Evolutionary conservation across 2,329 filamentous ascomycete species (phyloP), one percentile per base, ranked within the genome.

Genomic region (Rosellinia necatrix): DNA sequence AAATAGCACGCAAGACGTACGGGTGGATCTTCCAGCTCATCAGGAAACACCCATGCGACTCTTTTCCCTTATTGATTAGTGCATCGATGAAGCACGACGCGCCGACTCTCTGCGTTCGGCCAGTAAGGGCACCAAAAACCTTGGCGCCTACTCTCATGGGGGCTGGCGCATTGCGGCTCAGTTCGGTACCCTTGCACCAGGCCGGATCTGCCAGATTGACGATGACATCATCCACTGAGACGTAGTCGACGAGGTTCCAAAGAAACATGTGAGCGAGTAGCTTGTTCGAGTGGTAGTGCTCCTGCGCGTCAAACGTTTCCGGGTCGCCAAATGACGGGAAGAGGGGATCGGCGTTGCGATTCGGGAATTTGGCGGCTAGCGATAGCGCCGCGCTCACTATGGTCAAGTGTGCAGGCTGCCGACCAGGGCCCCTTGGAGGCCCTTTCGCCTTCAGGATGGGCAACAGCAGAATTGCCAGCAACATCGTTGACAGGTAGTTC

Each of bases 41-140:
- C 1, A 82, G 35, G 56, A 78, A 81, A 40, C 75, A 78, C 0
- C 79, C 80, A 62, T 84, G 81, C 0, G 76, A 77, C 62, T 81
- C 78, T 38, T 71, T 72, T 0, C 79, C 80, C 49, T 81, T 74
- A 0, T 71, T 68, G 0, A 77, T 69, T 0, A 67, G 69, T 0
- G 79, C 79, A 62, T 83, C 76, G 1, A 82, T 53, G 60, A 78
- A 81, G 0, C 74, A 76, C 41, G 73, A 75, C 1, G 78, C 79
- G 4, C 76, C 81, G 4, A 73, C 71, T 3, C 21, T 41, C 1
- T 37, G 54, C 2, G 61, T 69, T 17, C 75, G 68, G 0, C 64
- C 75, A 1, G 64, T 59, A 4, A 72, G 1, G 1, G 24, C 10
- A 64, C 21, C n/a, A 62, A 61, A 21, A 62, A 43, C 1, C 10